Evolutionary conservation across 2,329 filamentous ascomycete species (phyloP).

Genomic region (Aspergillus alliaceus): DNA sequence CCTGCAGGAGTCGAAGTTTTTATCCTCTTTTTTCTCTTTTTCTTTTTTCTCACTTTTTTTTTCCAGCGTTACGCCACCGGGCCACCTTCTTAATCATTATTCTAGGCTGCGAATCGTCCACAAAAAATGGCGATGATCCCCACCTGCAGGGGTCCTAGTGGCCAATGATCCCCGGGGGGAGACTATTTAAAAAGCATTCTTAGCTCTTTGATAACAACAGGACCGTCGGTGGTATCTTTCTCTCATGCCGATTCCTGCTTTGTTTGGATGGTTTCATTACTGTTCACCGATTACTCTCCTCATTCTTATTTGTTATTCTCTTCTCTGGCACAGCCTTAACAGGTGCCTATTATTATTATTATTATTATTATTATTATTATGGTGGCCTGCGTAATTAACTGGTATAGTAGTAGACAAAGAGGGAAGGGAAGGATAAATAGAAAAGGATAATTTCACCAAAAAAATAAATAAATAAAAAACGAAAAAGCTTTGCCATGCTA

Average conservation of each 20-base stretch:
- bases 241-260: background rate
- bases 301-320: background rate
- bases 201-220: slow-evolving; percentile 2
- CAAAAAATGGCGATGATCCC: background rate
- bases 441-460: background rate
- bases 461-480: background rate
- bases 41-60: background rate
- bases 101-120: background rate
- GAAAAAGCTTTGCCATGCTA: slow-evolving; percentile 1
- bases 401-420: no score
- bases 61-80: background rate
- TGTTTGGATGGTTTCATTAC: slow-evolving; percentile 1
- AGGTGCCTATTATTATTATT: no score
- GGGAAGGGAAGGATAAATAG: no score
- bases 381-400: background rate
- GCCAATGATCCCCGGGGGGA: background rate
- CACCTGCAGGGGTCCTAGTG: background rate
- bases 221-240: background rate
- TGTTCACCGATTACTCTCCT: background rate
- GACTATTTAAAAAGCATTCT: slow-evolving; percentile 1
- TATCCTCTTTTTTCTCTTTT: no score
- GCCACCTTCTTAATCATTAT: background rate
- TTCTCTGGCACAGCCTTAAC: background rate
- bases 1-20: no score
- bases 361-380: background rate